phyloP scores from a whole-genome alignment of 2,329 filamentous ascomycete genomes.

The Aspergillus sp. region DNA sequence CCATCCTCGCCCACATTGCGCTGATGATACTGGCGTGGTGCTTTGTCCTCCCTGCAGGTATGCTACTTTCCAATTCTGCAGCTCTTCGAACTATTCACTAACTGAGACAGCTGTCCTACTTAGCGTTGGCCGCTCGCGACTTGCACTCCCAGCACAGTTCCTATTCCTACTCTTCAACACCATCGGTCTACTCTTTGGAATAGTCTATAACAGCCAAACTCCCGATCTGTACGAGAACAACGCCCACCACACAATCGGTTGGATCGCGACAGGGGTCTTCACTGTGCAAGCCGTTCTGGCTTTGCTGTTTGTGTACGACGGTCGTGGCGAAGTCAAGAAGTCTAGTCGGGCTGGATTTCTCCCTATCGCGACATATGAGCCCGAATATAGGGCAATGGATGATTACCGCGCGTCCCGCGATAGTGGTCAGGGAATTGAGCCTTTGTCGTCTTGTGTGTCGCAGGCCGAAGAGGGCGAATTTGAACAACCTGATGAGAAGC shows the following conservation, averaged over 20 bases:
- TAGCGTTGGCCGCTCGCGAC: conserved; percentile 75
- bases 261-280: conserved; percentile 74
- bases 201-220: conserved; percentile 23
- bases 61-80: conserved; percentile 27
- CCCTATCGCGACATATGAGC: conserved; percentile 58
- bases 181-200: conserved; percentile 20
- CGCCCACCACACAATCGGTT: conserved; percentile 42
- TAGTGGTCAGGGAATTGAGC: conserved; percentile 73
- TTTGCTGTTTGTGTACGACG: conserved; percentile 62
- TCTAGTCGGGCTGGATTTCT: conserved; percentile 51
- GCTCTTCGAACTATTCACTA: background rate
- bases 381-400: conserved; percentile 14
- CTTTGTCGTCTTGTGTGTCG: no score
- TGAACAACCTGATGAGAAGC: conserved; percentile 45
- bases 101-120: conserved; percentile 70
- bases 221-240: conserved; percentile 24
- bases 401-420: conserved; percentile 65
- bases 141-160: conserved; percentile 60
- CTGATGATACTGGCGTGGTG: conserved; percentile 73
- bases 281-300: conserved; percentile 69
- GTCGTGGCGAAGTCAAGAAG: conserved; percentile 53
- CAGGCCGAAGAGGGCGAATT: conserved; percentile 47
- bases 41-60: conserved; percentile 70
- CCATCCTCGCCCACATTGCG: conserved; percentile 68
- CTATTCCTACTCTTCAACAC: conserved; percentile 20